These are phyloP conservation scores for Tulasnella sp. DNA, from an alignment of 768 basidiomycete genomes.

Conservation along the genomic window DNA sequence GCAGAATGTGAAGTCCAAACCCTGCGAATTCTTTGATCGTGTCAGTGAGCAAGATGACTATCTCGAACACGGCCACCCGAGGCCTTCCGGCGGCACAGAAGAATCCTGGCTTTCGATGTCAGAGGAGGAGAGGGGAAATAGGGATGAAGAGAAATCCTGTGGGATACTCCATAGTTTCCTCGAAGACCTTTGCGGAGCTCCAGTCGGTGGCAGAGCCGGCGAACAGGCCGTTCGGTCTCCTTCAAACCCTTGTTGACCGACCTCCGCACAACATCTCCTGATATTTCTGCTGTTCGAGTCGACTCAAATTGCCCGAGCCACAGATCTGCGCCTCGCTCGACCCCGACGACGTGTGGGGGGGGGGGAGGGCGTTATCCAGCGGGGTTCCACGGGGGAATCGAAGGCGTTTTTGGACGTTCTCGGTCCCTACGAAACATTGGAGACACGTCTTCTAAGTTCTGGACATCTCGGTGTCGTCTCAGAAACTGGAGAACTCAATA, in stretches of 20 bases:
- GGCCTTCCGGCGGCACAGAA: too few relatives aligned
- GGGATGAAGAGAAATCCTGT: neutral
- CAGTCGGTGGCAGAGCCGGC: neutral
- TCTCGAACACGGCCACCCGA: too few relatives aligned
- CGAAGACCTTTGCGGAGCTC: neutral
- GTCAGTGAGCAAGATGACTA: too few relatives aligned
- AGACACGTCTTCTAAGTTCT: neutral
- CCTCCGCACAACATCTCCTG: neutral
- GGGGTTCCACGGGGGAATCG: neutral
- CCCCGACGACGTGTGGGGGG: neutral
- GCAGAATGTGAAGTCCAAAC: too few relatives aligned
- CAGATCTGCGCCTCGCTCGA: neutral
- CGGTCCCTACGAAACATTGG: neutral
- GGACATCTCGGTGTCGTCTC: neutral
- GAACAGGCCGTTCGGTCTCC: neutral
- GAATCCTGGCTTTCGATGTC: too few relatives aligned
- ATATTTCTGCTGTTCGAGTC: neutral
- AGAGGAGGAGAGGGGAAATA: neutral
- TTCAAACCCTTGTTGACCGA: neutral
- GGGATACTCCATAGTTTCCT: neutral
- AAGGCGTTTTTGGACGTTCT: neutral
- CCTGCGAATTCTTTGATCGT: too few relatives aligned
- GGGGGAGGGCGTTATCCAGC: neutral
- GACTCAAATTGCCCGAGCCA: neutral
- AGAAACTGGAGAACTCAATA: neutral